phyloP scores from a whole-genome alignment of 2,329 filamentous ascomycete genomes.

The Monosporascus sp. region DNA sequence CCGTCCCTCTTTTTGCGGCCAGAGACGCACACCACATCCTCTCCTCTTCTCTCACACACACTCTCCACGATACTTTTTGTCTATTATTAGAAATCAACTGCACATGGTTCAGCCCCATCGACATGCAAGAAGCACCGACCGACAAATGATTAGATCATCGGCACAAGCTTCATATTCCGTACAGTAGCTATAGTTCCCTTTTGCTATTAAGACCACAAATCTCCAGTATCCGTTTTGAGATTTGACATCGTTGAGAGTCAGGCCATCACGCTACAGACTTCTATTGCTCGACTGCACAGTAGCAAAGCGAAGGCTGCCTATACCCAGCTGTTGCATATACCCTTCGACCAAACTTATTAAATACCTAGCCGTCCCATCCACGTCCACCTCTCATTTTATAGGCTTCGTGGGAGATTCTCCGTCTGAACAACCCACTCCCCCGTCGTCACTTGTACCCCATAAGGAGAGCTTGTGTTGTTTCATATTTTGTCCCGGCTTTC shows the following conservation, averaged over 20 bases:
- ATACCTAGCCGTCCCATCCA: too few species aligned
- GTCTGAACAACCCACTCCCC: slow-evolving; percentile 13
- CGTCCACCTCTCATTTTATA: neutral
- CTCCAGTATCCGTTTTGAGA: neutral
- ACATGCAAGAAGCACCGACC: slow-evolving; percentile 31
- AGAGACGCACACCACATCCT: slow-evolving; percentile 7
- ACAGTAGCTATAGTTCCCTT: neutral
- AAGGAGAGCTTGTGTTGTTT: slow-evolving; percentile 11
- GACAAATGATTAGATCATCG: slow-evolving; percentile 11
- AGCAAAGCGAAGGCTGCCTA: too few species aligned
- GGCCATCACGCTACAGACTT: too few species aligned
- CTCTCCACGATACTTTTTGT: slow-evolving; percentile 33
- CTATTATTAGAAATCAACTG: slow-evolving; percentile 44
- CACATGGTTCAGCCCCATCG: slow-evolving; percentile 46
- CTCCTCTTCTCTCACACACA: slow-evolving; percentile 20
- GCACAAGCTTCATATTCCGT: neutral
- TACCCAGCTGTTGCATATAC: too few species aligned
- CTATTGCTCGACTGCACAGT: too few species aligned
- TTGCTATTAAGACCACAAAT: neutral
- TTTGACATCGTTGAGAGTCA: neutral
- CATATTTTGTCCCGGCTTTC: slow-evolving; percentile 15
- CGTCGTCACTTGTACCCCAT: too few species aligned
- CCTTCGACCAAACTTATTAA: too few species aligned
- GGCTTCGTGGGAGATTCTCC: slow-evolving; percentile 9
- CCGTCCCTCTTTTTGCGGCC: neutral